Conservation (phyloP, 2,329 filamentous ascomycete species). For the Pezicula radicicola region DNA sequence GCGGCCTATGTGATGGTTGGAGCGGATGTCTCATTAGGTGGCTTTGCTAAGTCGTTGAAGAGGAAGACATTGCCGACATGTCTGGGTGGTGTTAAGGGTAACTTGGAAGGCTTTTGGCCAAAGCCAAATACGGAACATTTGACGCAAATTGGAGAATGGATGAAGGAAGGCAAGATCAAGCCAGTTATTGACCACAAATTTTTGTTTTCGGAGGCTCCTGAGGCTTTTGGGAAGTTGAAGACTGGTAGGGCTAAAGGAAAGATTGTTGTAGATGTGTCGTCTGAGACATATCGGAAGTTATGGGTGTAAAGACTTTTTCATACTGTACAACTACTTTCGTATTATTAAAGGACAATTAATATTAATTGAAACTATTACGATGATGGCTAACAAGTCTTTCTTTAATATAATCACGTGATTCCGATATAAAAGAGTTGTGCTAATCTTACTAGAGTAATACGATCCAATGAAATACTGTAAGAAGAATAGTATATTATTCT, state of each 20-base stretch:
- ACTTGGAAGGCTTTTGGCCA: slow-evolving; percentile 44
- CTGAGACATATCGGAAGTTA: neutral
- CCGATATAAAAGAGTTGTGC: too few species aligned
- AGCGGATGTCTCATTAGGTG: slow-evolving; percentile 53
- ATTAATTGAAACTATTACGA: too few species aligned
- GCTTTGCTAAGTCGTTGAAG: slow-evolving; percentile 3
- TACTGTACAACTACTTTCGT: too few species aligned
- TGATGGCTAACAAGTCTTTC: too few species aligned
- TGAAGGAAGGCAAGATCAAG: slow-evolving; percentile 56
- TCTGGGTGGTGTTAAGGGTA: slow-evolving; percentile 25
- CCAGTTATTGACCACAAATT: slow-evolving; percentile 53
- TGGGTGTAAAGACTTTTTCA: neutral
- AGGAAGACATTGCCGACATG: slow-evolving; percentile 9
- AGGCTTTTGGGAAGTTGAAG: slow-evolving; percentile 58
- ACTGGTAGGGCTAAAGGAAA: slow-evolving; percentile 56
- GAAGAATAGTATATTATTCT: too few species aligned
- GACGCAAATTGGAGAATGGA: slow-evolving; percentile 47
- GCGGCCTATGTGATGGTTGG: slow-evolving; percentile 39
- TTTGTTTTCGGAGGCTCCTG: slow-evolving; percentile 51
- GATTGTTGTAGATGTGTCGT: slow-evolving; percentile 39
- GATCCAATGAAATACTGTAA: too few species aligned
- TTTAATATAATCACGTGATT: too few species aligned
- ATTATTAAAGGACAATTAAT: too few species aligned
- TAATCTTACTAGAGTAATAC: too few species aligned
- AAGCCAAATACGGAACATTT: slow-evolving; percentile 46